Base-by-base conservation (phyloP, 495 filamentous ascomycete species). In the Aspergillus nanangensis region DNA sequence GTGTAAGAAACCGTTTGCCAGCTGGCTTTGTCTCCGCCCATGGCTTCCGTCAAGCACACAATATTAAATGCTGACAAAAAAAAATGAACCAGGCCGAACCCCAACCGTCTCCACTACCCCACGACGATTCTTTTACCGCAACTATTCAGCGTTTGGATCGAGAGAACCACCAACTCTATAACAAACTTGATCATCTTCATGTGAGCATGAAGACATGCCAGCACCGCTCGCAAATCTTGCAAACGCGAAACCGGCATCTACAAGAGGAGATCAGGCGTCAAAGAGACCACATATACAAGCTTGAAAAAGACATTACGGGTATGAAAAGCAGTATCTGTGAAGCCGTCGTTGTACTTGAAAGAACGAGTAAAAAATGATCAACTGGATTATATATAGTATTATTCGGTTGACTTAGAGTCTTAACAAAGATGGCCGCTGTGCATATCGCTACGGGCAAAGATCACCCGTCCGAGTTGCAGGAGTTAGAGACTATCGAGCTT, bases 91-190 rank as follows among this genome's bases (percentile, higher is more conserved):
- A 38, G 35, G 19, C 35, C 13, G n/a, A 38, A 38, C 14, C 14
- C 10, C 9, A 38, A 38, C 18, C 18, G 35, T 7, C 35, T 19
- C 13, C 35, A 19, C 10, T 17, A 19, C 35, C 35, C 20, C 9
- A 38, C 10, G 35, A 38, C 14, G 35, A 38, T 20, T 38, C 35
- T 15, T 34, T 38, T 38, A 38, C 35, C 35, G 35, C 35, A 17
- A 38, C 35, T 38, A 38, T 38, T 38, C 35, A 38, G 19, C 35
- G 18, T 4, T 38, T 38, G 18, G 35, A 38, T 13, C 18, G 20
- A 19, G 35, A 38, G 35, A 38, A 38, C 10, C 18, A 20, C 14
- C 18, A 38, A 38, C 18, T 38, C 18, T 14, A 38, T 38, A 19
- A 20, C 35, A 19, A 38, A 19, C 14, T 17, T 19, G 35, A 17